A percentile compares a stretch with the other conserved stretches of the same genome.
phyloP scores from a whole-genome alignment of 345 rosid species.

The Salix dunnii region DNA sequence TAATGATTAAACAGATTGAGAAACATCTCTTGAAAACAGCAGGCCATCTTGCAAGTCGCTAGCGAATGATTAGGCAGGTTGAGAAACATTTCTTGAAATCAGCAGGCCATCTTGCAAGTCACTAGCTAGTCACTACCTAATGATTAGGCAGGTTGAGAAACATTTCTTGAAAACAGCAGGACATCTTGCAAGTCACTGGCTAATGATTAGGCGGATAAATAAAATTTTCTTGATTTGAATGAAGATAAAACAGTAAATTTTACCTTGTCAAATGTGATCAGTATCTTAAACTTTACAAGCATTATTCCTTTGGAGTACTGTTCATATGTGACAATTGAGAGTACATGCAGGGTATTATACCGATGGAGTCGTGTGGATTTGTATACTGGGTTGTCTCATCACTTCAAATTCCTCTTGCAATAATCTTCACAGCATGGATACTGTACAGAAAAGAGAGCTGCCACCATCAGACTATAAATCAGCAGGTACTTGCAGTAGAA shows the following conservation, averaged over 20 bases:
- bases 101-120: background rate
- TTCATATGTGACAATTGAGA: background rate
- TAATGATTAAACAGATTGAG: too few relatives aligned
- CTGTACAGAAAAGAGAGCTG: constrained; percentile 36
- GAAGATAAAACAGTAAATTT: background rate
- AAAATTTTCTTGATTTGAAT: background rate
- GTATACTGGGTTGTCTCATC: constrained; percentile 67
- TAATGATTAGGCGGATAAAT: background rate
- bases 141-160: too few relatives aligned
- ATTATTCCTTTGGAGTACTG: background rate
- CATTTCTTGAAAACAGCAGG: background rate
- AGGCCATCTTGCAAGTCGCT: too few relatives aligned
- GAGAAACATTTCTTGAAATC: too few relatives aligned
- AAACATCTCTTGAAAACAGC: too few relatives aligned
- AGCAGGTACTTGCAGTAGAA: constrained; percentile 26
- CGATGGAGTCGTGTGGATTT: constrained; percentile 60
- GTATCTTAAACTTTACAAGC: background rate
- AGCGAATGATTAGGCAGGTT: too few relatives aligned
- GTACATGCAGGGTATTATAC: constrained; percentile 53
- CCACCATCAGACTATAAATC: constrained; percentile 26
- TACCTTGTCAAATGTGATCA: background rate
- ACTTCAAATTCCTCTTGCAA: constrained; percentile 71
- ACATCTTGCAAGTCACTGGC: background rate
- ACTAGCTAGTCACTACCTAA: too few relatives aligned
- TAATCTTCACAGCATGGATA: constrained; percentile 65